Conservation (phyloP, 2,329 filamentous ascomycete genomes). For the Beauveria bassiana region DNA sequence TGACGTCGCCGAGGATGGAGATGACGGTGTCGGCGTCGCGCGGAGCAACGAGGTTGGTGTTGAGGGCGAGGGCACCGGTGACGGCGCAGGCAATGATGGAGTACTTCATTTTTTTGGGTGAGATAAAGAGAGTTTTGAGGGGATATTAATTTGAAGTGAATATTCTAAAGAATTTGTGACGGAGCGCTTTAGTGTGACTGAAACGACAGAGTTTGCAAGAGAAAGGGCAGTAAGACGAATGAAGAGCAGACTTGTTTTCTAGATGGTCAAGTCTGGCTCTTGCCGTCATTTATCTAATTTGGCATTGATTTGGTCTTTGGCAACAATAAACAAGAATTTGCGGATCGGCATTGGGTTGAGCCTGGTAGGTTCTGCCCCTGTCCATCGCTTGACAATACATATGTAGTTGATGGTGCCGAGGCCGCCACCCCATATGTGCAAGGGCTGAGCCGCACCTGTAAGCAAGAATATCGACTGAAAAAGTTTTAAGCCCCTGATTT, state of each 20-base stretch:
- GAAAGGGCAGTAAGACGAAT: not conserved
- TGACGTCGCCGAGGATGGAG: not conserved
- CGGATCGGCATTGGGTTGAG: not conserved
- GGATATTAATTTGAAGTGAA: not conserved
- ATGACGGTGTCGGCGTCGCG: not conserved
- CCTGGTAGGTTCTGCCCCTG: not conserved
- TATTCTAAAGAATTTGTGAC: not conserved
- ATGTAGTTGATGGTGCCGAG: slow-evolving; percentile 5
- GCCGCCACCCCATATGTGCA: not conserved
- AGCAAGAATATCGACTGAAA: too few species aligned
- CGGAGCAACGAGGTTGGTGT: not conserved
- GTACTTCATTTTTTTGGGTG: not conserved
- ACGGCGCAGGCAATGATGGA: not conserved
- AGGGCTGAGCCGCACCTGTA: too few species aligned
- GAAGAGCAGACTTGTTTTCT: not conserved
- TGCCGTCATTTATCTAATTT: not conserved
- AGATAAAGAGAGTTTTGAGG: too few species aligned
- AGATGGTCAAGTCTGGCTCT: not conserved
- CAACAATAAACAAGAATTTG: not conserved
- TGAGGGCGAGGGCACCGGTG: slow-evolving; percentile 2
- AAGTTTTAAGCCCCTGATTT: not conserved
- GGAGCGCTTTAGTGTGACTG: not conserved
- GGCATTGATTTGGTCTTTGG: too few species aligned
- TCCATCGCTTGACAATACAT: not conserved
- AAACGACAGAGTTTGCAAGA: not conserved